Percentiles rank a stretch among this genome's conserved stretches.
phyloP scores from a whole-genome alignment of 106 monocot genomes.

The Allium fistulosum region DNA sequence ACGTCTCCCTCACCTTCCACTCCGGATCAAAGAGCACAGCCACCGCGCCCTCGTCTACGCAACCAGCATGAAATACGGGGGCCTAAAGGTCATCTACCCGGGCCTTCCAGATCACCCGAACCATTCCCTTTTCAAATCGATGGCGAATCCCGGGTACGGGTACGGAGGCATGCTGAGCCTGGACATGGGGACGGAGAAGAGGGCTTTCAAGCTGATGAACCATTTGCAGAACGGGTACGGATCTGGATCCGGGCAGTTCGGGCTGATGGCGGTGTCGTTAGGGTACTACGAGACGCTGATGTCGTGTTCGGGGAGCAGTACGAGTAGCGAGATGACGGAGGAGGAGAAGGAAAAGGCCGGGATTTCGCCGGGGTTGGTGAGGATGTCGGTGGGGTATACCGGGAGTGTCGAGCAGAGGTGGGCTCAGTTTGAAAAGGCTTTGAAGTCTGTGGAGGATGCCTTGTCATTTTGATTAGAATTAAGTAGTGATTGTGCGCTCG shows the following conservation, averaged over 20 bases:
- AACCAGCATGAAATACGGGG: constrained; percentile 50
- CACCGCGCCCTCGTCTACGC: constrained; percentile 54
- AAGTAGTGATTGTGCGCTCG: not conserved
- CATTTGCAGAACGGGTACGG: constrained; percentile 67
- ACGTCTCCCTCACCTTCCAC: constrained; percentile 77
- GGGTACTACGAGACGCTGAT: constrained; percentile 98
- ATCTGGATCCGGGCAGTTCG: constrained; percentile 49
- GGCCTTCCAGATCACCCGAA: constrained; percentile 77
- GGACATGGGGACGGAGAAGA: constrained; percentile 89
- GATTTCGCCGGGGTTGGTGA: constrained; percentile 70
- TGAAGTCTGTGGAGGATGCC: constrained; percentile 24
- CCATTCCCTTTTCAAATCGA: constrained; percentile 54
- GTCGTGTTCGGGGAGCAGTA: constrained; percentile 96
- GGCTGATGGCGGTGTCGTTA: constrained; percentile 93
- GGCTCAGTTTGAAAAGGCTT: constrained; percentile 83
- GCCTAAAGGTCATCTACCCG: constrained; percentile 86
- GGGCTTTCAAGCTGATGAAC: constrained; percentile 76
- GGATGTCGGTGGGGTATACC: constrained; percentile 92
- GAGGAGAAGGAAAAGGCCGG: constrained; percentile 68
- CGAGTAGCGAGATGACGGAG: constrained; percentile 75
- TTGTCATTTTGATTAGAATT: not conserved
- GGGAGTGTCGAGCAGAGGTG: constrained; percentile 86
- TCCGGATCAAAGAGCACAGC: constrained; percentile 96
- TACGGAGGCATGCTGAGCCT: constrained; percentile 92
- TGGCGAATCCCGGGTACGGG: constrained; percentile 79